phyloP scores from a whole-genome alignment of 352 stramenopile species.

The Phytophthora tubulina region DNA sequence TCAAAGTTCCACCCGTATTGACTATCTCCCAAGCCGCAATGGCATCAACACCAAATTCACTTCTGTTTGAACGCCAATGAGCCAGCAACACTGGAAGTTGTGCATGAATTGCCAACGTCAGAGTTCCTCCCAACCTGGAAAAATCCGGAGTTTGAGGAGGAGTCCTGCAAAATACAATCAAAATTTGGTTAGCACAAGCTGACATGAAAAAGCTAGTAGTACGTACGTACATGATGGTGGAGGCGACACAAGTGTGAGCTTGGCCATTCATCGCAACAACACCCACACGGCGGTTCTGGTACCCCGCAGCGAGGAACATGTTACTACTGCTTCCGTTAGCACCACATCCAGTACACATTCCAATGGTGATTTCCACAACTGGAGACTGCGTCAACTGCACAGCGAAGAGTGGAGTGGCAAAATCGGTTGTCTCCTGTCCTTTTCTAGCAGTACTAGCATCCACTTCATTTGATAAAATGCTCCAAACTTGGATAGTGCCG shows the following conservation, averaged over 20 bases:
- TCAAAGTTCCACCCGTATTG: conserved; percentile 18
- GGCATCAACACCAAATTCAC: conserved; percentile 28
- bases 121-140: conserved; percentile 53
- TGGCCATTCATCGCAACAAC: conserved; percentile 54
- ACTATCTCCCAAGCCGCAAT: conserved; percentile 41
- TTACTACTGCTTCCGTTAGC: conserved; percentile 26
- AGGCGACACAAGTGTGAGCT: conserved; percentile 41
- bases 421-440: conserved; percentile 33
- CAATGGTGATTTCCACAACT: conserved; percentile 59
- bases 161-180: conserved; percentile 29
- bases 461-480: conserved; percentile 58
- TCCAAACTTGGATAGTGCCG: conserved; percentile 73
- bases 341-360: conserved; percentile 30
- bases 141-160: conserved; percentile 62
- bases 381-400: conserved; percentile 51
- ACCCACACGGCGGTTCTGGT: conserved; percentile 68
- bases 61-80: conserved; percentile 51
- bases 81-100: conserved; percentile 52
- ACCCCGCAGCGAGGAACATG: conserved; percentile 55
- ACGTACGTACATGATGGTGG: conserved; percentile 34
- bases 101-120: conserved; percentile 57
- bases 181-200: neutral
- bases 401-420: conserved; percentile 44
- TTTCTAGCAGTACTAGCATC: conserved; percentile 34
- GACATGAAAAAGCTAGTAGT: neutral